A percentile compares a stretch with the other conserved stretches of the same genome.
Conservation (phyloP, 345 rosid species). For the Arabidopsis suecica region DNA sequence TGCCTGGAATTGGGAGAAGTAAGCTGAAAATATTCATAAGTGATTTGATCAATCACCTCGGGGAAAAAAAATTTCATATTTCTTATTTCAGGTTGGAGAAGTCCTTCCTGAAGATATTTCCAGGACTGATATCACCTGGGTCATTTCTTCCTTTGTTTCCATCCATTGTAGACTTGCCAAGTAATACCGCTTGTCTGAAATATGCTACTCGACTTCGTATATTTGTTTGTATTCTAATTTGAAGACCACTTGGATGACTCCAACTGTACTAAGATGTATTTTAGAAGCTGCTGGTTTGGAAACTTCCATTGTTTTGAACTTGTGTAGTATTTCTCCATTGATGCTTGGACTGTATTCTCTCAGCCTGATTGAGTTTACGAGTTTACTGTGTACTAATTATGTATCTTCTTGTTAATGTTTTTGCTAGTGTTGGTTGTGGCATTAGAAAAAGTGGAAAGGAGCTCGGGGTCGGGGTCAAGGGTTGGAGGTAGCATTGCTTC, state of each 20-base stretch:
- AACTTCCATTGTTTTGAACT: constrained; percentile 4
- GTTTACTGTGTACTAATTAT: constrained; percentile 16
- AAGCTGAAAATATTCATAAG: constrained; percentile 38
- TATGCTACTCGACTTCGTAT: background rate
- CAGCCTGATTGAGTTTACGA: background rate
- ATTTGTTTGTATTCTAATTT: constrained; percentile 3
- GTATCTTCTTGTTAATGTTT: constrained; percentile 25
- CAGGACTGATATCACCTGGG: constrained; percentile 78
- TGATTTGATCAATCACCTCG: background rate
- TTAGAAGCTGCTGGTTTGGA: constrained; percentile 5
- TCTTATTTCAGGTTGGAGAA: constrained; percentile 70
- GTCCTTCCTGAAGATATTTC: constrained; percentile 74
- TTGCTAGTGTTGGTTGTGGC: constrained; percentile 83
- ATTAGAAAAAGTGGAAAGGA: constrained; percentile 86
- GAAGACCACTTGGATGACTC: constrained; percentile 6
- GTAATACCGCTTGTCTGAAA: constrained; percentile 51
- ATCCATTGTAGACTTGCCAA: constrained; percentile 86
- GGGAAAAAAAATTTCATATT: background rate
- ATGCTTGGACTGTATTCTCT: constrained; percentile 14
- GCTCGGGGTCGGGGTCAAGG: constrained; percentile 72
- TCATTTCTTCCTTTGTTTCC: constrained; percentile 95
- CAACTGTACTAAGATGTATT: background rate
- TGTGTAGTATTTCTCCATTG: background rate
- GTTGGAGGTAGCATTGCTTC: constrained; percentile 93
- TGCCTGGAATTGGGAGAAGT: constrained; percentile 96